Conservation (phyloP, 139 green algal species). For the Gonium pectorale region DNA sequence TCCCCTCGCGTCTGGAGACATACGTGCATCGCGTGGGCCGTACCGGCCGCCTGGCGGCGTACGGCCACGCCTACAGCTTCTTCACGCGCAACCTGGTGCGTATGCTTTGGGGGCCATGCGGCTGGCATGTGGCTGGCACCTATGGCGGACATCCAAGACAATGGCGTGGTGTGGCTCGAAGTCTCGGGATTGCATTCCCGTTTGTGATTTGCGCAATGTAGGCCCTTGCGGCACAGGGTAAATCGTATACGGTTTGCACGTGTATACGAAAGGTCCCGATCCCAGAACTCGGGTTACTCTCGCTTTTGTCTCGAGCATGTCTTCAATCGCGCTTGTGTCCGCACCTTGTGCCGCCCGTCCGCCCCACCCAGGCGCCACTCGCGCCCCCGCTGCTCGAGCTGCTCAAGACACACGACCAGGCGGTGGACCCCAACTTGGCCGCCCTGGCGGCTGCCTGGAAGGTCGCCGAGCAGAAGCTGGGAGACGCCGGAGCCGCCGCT, state of each 20-base stretch:
- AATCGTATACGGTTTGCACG: too few species aligned
- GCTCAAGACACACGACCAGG: conserved; percentile 75
- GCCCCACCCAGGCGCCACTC: conserved; percentile 63
- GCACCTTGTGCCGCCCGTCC: background rate
- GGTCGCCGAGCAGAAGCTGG: conserved; percentile 47
- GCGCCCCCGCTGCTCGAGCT: conserved; percentile 74
- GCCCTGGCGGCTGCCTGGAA: conserved; percentile 78
- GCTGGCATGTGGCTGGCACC: too few species aligned
- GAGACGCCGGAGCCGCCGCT: conserved; percentile 14
- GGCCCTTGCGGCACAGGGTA: too few species aligned
- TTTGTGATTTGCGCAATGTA: too few species aligned
- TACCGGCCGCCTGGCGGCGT: conserved; percentile 87
- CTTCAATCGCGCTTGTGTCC: too few species aligned
- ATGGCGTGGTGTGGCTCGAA: too few species aligned
- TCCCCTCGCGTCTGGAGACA: conserved; percentile 83
- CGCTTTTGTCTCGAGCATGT: background rate
- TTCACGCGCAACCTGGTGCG: conserved; percentile 84
- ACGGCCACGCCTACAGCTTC: conserved; percentile 90
- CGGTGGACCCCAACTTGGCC: conserved; percentile 86
- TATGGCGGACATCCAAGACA: too few species aligned
- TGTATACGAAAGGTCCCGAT: too few species aligned
- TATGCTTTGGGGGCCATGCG: background rate
- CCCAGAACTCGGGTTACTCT: too few species aligned
- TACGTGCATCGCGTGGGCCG: conserved; percentile 96
- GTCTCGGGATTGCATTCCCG: too few species aligned